Conservation (phyloP, 768 basidiomycete genomes). For the Cystofilobasidium macerans region DNA sequence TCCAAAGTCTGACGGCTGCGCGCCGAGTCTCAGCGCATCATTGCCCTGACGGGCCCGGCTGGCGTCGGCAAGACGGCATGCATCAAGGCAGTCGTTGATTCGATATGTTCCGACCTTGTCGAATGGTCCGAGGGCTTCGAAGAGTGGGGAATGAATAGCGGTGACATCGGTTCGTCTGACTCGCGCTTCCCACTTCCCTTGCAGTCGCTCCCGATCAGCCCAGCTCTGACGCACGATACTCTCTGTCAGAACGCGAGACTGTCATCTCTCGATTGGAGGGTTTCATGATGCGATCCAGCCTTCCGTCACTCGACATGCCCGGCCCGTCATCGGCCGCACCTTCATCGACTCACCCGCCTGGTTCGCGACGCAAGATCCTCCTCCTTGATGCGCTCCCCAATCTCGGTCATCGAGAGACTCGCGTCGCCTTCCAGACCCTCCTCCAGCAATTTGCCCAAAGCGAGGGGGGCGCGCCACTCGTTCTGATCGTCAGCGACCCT, state of each 20-base stretch:
- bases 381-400: slow-evolving; percentile 88
- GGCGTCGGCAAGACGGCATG: slow-evolving; percentile 86
- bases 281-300: slow-evolving; percentile 52
- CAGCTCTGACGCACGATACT: not conserved
- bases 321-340: slow-evolving; percentile 35
- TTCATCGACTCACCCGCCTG: slow-evolving; percentile 21
- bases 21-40: too few species aligned
- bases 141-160: slow-evolving; percentile 41
- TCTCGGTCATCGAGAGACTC: slow-evolving; percentile 60
- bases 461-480: slow-evolving; percentile 49
- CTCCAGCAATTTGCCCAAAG: slow-evolving; percentile 49
- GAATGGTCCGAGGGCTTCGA: slow-evolving; percentile 72
- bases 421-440: slow-evolving; percentile 59
- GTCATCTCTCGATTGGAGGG: slow-evolving; percentile 54
- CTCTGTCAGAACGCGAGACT: slow-evolving; percentile 38
- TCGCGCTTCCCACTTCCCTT: not conserved
- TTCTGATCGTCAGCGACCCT: slow-evolving; percentile 72
- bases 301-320: slow-evolving; percentile 30
- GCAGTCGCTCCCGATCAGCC: not conserved
- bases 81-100: slow-evolving; percentile 58
- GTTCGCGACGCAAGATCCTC: slow-evolving; percentile 42
- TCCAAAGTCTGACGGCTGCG: too few species aligned
- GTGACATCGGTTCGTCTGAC: slow-evolving; percentile 34
- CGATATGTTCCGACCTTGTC: slow-evolving; percentile 64
- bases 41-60: slow-evolving; percentile 75